Evolutionary conservation across 2,329 filamentous ascomycete species (phyloP), one percentile per base, ranked within the genome.

Genomic region (Tolypocladium pustulatum): DNA sequence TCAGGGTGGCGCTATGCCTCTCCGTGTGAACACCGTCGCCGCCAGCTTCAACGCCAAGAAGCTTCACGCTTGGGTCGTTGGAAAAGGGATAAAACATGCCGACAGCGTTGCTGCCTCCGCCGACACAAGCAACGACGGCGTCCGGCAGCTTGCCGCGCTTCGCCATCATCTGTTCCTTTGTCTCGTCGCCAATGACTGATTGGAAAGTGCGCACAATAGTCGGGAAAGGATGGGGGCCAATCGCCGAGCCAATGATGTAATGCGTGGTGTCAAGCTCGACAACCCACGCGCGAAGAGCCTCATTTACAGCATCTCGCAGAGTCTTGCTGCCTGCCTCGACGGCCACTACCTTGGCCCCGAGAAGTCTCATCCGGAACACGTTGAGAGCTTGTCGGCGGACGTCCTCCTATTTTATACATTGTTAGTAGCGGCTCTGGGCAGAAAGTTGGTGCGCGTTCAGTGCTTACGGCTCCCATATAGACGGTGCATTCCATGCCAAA

Each of bases 1-100:
- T 85, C 22, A 99, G 81, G 0, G 94, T 97, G 0, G 94, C 94
- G 55, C 88, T 90, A 76, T 99, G 94, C 54, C 90, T 85, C 9
- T 77, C 73, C 0, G 94, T 97, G 60, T 97, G 89, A 20, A 97
- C 70, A 61, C 94, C 94, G 67, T 97, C 94, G 61, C 94, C 94
- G 43, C 91, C 94, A 15, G 94, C 94, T 78, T 99, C 94, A 2
- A 99, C 92, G 64, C 94, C 94, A 15, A 97, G 80, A 4, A 97
- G 82, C 76, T 92, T 91, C 61, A 99, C 94, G 61, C 81, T 86
- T 0, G 82, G 81, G 67, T 99, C 93, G 49, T 91, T 85, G 62
- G 88, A 82, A 77, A 99, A 99, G 57, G 94, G 94, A 75, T 93
- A 95, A 79, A 99, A 99, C 92, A 97, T 99, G 76, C 94, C 94